Base-by-base conservation (phyloP, 169 alveolate genomes). In the Eimeria zaria region DNA sequence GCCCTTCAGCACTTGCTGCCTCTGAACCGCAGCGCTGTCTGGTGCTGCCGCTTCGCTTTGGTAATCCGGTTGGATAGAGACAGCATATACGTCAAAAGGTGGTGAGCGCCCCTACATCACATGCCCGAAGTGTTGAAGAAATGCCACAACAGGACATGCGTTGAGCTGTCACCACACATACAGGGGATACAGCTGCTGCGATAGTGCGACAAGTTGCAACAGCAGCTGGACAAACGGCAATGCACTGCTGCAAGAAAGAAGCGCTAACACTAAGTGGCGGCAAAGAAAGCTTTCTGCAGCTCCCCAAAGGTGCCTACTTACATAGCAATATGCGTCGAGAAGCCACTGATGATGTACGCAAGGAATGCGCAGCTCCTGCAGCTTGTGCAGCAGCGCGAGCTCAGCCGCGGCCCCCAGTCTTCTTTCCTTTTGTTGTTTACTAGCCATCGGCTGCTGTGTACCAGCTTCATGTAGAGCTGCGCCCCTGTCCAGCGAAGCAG, bases 311-410 rank as follows among this genome's bases (percentile, higher is more conserved):
- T 76, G 58, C 27, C 18, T 36, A 39, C 93, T 87, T 64, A 87
- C 93, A 39, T 62, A 62, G 58, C 83, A 51, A 41, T 87, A 87
- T 0, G 93, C 80, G 33, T 87, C 93, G 30, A 87, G 39, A 12
- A 87, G 81, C 93, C 93, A 87, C 93, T 87, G 81, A 51, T 60
- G 67, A 60, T 51, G 83, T 36, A 87, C 81, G n/a, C 93, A 87
- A 27, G 93, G 76, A 64, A 87, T 53, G 44, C 93, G 69, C 48
- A 22, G 93, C 44, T 41, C 67, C 93, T 87, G 93, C 81, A 87
- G 64, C 83, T 44, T 39, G 41, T 20, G 53, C 83, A 87, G 48
- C 41, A 87, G 64, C 11, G 81, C 55, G 20, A 22, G 46, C 51
- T 87, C 83, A 2, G 83, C 93, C 7, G 30, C 36, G 33, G 93